Conservation (phyloP, 2,329 filamentous ascomycete genomes). For the Cladophialophora exuberans region DNA sequence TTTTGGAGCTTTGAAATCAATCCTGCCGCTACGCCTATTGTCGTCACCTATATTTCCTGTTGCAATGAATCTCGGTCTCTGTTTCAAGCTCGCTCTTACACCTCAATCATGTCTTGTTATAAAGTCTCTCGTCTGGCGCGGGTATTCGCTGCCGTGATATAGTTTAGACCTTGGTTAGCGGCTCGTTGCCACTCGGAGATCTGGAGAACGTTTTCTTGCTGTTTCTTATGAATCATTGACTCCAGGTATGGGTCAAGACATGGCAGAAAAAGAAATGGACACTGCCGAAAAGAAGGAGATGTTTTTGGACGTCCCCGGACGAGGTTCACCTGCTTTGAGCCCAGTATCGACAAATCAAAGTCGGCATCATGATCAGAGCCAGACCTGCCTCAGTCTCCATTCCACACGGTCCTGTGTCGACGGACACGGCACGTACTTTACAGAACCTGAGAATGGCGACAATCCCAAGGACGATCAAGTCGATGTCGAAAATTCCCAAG, state of each 20-base stretch:
- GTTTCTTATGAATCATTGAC: background rate
- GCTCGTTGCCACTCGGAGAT: too few species aligned
- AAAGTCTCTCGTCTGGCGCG: too few species aligned
- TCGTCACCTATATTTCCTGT: background rate
- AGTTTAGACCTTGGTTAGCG: too few species aligned
- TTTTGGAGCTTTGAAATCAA: slow-evolving; percentile 9
- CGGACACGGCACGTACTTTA: slow-evolving; percentile 30
- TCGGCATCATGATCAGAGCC: background rate
- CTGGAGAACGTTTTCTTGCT: too few species aligned
- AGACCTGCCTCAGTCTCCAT: slow-evolving; percentile 15
- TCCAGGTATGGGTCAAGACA: background rate
- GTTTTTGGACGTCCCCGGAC: slow-evolving; percentile 3
- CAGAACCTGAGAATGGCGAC: slow-evolving; percentile 13
- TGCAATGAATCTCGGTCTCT: background rate
- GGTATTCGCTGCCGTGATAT: too few species aligned
- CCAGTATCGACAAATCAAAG: slow-evolving; percentile 23
- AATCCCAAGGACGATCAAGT: slow-evolving; percentile 9
- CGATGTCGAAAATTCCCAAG: slow-evolving; percentile 14
- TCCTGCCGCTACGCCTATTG: background rate
- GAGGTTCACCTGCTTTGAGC: slow-evolving; percentile 15
- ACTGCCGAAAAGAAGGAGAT: slow-evolving; percentile 14
- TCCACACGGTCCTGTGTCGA: slow-evolving; percentile 32
- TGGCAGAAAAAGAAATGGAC: slow-evolving; percentile 1
- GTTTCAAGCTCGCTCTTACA: background rate
- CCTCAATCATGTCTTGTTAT: background rate